Percentiles rank a stretch among this genome's conserved stretches.
phyloP scores from a whole-genome alignment of 768 basidiomycete species.

The Termitomyces heimii region DNA sequence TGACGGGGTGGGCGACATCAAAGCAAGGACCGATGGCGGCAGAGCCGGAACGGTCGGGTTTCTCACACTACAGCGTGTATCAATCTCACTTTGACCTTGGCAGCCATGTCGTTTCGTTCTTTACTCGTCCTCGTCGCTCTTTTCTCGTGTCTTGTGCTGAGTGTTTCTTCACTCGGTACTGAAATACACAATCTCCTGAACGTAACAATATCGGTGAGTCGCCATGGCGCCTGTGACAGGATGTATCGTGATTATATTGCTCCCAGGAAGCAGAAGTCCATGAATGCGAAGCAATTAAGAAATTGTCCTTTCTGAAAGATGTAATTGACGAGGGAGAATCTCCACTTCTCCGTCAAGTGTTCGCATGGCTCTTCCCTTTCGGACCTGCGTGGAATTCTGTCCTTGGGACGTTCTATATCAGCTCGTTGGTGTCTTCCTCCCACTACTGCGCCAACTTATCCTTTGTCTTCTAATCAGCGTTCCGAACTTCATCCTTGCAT shows the following conservation, averaged over 20 bases:
- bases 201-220: conserved; percentile 14
- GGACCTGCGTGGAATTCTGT: conserved; percentile 88
- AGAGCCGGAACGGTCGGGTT: background rate
- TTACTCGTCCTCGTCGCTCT: conserved; percentile 35
- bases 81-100: background rate
- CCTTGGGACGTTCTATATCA: conserved; percentile 92
- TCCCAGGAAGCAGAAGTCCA: conserved; percentile 34
- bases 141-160: conserved; percentile 26
- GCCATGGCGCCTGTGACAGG: background rate
- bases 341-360: conserved; percentile 73
- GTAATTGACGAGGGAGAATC: conserved; percentile 60
- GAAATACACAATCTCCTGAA: background rate
- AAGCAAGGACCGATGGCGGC: background rate
- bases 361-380: conserved; percentile 82
- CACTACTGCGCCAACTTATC: conserved; percentile 7
- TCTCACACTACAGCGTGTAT: background rate
- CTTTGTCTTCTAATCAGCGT: conserved; percentile 41
- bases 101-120: conserved; percentile 22
- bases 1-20: conserved; percentile 46
- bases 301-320: conserved; percentile 53
- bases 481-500: conserved; percentile 92
- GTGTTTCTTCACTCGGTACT: background rate
- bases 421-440: conserved; percentile 60
- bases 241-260: background rate
- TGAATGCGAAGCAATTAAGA: conserved; percentile 32